phyloP scores from a whole-genome alignment of 140 eudicot genomes.

The Cichorium intybus region DNA sequence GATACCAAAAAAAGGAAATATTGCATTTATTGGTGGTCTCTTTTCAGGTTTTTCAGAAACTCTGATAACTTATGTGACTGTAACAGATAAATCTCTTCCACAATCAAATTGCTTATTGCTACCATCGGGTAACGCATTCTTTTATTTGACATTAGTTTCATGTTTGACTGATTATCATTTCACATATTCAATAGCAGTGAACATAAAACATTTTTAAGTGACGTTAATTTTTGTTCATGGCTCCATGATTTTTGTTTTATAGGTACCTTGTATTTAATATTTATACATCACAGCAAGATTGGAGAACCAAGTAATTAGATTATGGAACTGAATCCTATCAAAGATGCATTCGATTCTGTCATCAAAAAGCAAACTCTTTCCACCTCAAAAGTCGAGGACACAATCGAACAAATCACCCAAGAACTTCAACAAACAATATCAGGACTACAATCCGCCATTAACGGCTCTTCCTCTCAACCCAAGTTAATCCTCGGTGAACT shows the following conservation, averaged over 20 bases:
- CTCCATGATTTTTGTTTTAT: background rate
- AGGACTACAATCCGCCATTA: conserved; percentile 45
- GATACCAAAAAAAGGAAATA: background rate
- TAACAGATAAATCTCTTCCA: background rate
- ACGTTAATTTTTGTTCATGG: background rate
- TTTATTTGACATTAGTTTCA: background rate
- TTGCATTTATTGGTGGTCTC: background rate
- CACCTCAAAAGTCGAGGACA: conserved; percentile 58
- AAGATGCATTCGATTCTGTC: conserved; percentile 74
- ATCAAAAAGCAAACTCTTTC: conserved; percentile 65
- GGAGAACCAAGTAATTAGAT: conserved; percentile 9
- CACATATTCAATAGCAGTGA: background rate
- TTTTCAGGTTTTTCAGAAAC: conserved; percentile 3
- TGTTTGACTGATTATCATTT: background rate
- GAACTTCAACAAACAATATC: conserved; percentile 68
- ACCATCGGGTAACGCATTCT: conserved; percentile 6
- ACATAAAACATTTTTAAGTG: background rate
- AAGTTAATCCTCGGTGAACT: conserved; percentile 54
- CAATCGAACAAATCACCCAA: conserved; percentile 53
- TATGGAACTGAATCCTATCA: conserved; percentile 77
- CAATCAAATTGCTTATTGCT: background rate
- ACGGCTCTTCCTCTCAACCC: conserved; percentile 34
- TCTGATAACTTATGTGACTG: background rate
- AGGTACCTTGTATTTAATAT: conserved; percentile 8
- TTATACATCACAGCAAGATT: conserved; percentile 1